These are phyloP conservation scores for Pseudocercospora macadamiae DNA, from an alignment of 2,329 filamentous ascomycete genomes.

Conservation along the genomic window DNA sequence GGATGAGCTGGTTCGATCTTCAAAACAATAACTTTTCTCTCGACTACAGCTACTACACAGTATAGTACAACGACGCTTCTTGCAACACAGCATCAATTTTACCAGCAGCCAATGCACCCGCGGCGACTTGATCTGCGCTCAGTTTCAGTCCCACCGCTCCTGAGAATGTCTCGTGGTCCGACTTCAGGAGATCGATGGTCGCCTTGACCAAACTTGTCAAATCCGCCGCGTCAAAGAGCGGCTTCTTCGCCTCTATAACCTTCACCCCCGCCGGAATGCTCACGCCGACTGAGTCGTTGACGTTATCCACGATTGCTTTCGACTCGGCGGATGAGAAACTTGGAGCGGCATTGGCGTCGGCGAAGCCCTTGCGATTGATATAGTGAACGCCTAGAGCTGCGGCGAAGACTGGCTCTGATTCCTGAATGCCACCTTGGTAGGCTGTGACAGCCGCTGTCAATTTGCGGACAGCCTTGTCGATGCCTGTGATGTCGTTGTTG, in stretches of 20 bases:
- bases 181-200: conserved; percentile 30
- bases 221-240: conserved; percentile 30
- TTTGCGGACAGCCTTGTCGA: conserved; percentile 28
- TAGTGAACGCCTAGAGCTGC: conserved; percentile 28
- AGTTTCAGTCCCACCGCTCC: conserved; percentile 29
- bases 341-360: conserved; percentile 25
- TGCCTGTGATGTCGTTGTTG: conserved; percentile 32
- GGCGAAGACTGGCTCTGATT: conserved; percentile 25
- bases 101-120: conserved; percentile 23
- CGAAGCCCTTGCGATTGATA: conserved; percentile 31
- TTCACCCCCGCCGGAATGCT: conserved; percentile 26
- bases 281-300: conserved; percentile 31
- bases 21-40: neutral
- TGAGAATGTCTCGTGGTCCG: conserved; percentile 33
- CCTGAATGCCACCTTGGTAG: conserved; percentile 30
- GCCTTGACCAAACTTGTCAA: conserved; percentile 29
- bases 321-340: conserved; percentile 30
- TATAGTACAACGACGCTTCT: conserved; percentile 22
- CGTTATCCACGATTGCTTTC: conserved; percentile 28
- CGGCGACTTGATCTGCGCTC: conserved; percentile 24
- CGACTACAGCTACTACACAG: conserved; percentile 3
- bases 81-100: conserved; percentile 28
- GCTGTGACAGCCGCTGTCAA: conserved; percentile 29
- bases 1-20: too few relatives aligned
- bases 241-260: conserved; percentile 30